Evolutionary conservation across 2,329 filamentous ascomycete genomes (phyloP).

Genomic region (Parasarocladium wereldwijsianum): DNA sequence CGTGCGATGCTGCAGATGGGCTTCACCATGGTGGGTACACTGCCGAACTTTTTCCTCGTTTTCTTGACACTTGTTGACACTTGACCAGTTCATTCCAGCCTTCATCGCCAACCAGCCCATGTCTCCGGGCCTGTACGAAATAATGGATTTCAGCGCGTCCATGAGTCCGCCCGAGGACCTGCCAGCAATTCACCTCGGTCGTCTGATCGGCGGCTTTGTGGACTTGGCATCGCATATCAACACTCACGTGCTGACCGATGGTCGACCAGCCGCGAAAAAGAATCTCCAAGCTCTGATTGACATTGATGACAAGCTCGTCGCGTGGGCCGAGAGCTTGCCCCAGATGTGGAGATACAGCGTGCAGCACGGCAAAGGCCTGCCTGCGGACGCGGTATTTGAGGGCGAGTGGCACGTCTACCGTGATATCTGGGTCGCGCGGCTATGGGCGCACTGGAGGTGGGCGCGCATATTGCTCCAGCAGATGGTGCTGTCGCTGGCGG

Average conservation of each 20-base stretch:
- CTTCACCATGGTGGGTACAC: slow-evolving; percentile 43
- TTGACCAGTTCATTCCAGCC: slow-evolving; percentile 27
- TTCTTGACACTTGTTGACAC: slow-evolving; percentile 4
- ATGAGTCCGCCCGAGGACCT: slow-evolving; percentile 21
- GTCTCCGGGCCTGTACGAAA: slow-evolving; percentile 20
- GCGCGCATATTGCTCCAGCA: slow-evolving; percentile 38
- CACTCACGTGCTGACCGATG: slow-evolving; percentile 21
- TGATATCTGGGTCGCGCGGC: slow-evolving; percentile 35
- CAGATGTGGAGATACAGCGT: slow-evolving; percentile 21
- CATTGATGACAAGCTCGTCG: slow-evolving; percentile 23
- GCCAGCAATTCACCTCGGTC: slow-evolving; percentile 25
- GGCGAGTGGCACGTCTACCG: slow-evolving; percentile 39
- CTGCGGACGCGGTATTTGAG: slow-evolving; percentile 30
- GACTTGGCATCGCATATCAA: slow-evolving; percentile 22
- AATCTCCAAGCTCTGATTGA: slow-evolving; percentile 23
- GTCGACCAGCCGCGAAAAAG: slow-evolving; percentile 16
- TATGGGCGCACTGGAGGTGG: slow-evolving; percentile 47
- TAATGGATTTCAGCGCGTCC: slow-evolving; percentile 21
- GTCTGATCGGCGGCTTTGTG: slow-evolving; percentile 24
- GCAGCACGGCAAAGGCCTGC: slow-evolving; percentile 16
- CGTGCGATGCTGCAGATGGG: slow-evolving; percentile 39
- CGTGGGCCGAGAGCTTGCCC: slow-evolving; percentile 20
- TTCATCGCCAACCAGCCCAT: slow-evolving; percentile 15
- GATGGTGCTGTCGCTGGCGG: slow-evolving; percentile 26
- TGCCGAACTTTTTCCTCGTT: slow-evolving; percentile 7